Base-by-base conservation (phyloP, 495 filamentous ascomycete genomes). In the Amorphotheca resinae region DNA sequence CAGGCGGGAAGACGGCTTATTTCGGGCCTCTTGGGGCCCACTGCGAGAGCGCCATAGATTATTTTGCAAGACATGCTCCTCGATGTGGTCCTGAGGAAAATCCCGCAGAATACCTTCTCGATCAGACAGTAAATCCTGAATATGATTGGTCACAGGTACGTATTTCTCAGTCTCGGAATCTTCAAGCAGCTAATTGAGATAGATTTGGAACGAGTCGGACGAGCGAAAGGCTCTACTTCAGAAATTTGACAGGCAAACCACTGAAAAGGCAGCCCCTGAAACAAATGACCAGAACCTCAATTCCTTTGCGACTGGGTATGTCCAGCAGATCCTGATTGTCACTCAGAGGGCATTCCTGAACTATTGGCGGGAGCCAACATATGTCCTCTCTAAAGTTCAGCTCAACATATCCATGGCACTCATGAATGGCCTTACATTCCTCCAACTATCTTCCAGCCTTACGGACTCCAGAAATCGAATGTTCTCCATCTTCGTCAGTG, bases 31-130 rank as follows among this genome's bases (percentile, higher is more conserved):
- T 87, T 33, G 82, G 82, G 6, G 63, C 75, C 21, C 72, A 77
- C 55, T 81, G 78, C 0, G 63, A 64, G 8, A 75, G 62, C 9
- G 52, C 86, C 25, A 62, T 70, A 4, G 64, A 61, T 48, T 87
- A 87, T 58, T 87, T 87, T 51, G 76, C 83, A 55, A 59, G 60
- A 33, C 79, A 84, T 46, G 82, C 86, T 35, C 81, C 80, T 4
- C 63, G 68, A 20, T 93, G 84, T 58, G 79, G 80, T 2, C 44
- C 51, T 2, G 77, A 80, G 3, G 80, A 83, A 16, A 94, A 82
- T 63, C 86, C 86, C 18, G 87, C 87, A 12, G 88, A 95, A 62
- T 94, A 84, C 82, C 93, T 95, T 82, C 69, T 95, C 26, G 85
- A 93, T 23, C 5, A 5, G 5, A 11, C 5, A 28, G 25, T 11